Conservation (phyloP, 2,329 filamentous ascomycete species). For the Blastomyces percursus region DNA sequence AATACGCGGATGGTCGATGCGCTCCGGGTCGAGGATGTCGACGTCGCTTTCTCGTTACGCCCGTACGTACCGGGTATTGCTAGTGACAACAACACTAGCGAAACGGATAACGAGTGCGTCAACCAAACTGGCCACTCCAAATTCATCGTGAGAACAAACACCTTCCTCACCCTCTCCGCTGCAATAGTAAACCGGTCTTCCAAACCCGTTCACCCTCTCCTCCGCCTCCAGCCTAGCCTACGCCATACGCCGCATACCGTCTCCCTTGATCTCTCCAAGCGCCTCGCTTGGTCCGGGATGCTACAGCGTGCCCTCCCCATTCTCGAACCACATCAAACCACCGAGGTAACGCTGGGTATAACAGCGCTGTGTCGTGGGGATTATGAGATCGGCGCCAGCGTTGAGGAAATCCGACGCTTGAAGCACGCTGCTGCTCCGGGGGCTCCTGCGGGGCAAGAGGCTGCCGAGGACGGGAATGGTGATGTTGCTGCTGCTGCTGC, state of each 20-base stretch:
- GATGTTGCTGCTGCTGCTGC: conserved; percentile 9
- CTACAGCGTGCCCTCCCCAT: conserved; percentile 62
- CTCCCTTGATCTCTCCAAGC: conserved; percentile 70
- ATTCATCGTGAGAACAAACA: conserved; percentile 44
- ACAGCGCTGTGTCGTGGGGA: conserved; percentile 67
- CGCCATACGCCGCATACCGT: conserved; percentile 60
- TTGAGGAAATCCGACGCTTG: conserved; percentile 63
- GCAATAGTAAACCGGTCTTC: conserved; percentile 62
- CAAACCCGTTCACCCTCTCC: conserved; percentile 56
- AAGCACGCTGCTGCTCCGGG: conserved; percentile 13
- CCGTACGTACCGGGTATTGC: conserved; percentile 19
- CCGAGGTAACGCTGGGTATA: conserved; percentile 55
- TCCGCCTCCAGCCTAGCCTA: conserved; percentile 67
- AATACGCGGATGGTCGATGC: conserved; percentile 71
- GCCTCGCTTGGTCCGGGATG: conserved; percentile 74
- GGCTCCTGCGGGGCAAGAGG: not conserved
- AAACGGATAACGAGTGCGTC: conserved; percentile 16
- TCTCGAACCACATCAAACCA: conserved; percentile 48
- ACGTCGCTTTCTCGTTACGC: conserved; percentile 43
- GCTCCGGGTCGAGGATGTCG: conserved; percentile 68
- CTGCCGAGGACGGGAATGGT: conserved; percentile 13
- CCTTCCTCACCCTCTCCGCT: conserved; percentile 60
- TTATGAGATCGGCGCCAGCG: conserved; percentile 68
- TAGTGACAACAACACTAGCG: conserved; percentile 12
- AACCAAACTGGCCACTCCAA: conserved; percentile 35